Evolutionary conservation across 192 early-diverging fungal genomes (phyloP), one percentile per base, ranked within the genome.

Genomic region (Radiomyces spectabilis): DNA sequence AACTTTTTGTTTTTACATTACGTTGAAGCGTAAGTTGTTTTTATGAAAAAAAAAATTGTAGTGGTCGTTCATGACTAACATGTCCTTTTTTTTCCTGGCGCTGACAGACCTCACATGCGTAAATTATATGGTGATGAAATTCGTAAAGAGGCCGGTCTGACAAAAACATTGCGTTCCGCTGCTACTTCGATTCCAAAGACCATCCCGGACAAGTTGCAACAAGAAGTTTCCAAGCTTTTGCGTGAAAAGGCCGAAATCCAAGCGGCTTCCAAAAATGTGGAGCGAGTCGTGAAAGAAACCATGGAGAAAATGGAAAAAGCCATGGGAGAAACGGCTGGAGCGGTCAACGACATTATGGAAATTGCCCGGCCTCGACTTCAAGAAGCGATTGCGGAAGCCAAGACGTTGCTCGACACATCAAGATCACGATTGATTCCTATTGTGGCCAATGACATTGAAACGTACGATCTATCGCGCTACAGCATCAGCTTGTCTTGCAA

Each of bases 21-120:
- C 59, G 94, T 98, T 29, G 93, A 97, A 51, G 39, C 51, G 68
- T 70, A 64, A 50, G 39, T 41, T 12, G 15, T 25, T 49, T 12
- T 40, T 49, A 21, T 55, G 15, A 4, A 39, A 37, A 57, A 33
- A 51, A 3, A 5, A 2, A 32, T 45, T 32, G 13, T 41, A 7
- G 41, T 2, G n/a, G 7, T 22, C 35, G 15, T 37, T 37, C 7
- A 7, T 15, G 8, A 37, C 35, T 37, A 37, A 7, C 35, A 37
- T 37, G 35, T 0, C 25, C 46, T 46, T 7, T 41, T 37, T 2
- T 35, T 15, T 16, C 22, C 19, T 26, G n/a, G n/a, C n/a, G n/a
- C n/a, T n/a, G n/a, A n/a, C 62, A 80, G 83, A 12, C 95, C 93
- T 41, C 92, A 96, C 61, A 94, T 95, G 93, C 73, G 79, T 19